phyloP scores from a whole-genome alignment of 2,329 filamentous ascomycete species.

The Colletotrichum phormii region DNA sequence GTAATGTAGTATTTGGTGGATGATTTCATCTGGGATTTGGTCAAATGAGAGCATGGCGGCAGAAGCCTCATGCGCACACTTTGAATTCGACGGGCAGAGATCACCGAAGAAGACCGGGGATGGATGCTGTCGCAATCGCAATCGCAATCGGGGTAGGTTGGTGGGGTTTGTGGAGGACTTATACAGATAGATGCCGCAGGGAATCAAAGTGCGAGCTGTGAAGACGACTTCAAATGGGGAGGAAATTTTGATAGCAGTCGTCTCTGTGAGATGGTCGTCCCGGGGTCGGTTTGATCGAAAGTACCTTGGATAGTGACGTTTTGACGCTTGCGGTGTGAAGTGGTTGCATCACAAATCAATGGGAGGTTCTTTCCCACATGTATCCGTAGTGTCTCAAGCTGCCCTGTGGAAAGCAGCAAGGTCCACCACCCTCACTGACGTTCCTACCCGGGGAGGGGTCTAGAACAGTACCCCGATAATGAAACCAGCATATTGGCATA shows the following conservation, averaged over 20 bases:
- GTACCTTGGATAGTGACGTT: neutral
- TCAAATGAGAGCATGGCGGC: constrained; percentile 51
- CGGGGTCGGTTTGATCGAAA: neutral
- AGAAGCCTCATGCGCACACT: neutral
- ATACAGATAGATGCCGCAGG: neutral
- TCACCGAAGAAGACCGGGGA: neutral
- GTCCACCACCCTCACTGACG: constrained; percentile 5
- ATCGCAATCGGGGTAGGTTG: neutral
- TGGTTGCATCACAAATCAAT: constrained; percentile 32
- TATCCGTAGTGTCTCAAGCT: constrained; percentile 30
- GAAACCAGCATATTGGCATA: no score
- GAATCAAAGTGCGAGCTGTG: no score
- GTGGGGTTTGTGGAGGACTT: constrained; percentile 14
- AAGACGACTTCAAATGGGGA: neutral
- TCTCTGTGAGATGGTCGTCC: neutral
- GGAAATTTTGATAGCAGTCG: neutral
- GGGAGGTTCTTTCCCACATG: constrained; percentile 22
- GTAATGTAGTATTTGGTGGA: constrained; percentile 80
- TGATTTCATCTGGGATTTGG: constrained; percentile 82
- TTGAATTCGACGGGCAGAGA: neutral
- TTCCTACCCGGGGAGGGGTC: no score
- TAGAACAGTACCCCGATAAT: no score
- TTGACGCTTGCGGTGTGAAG: constrained; percentile 7
- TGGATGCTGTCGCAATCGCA: constrained; percentile 8
- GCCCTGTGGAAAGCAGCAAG: constrained; percentile 7